Percentiles rank a stretch among this genome's conserved stretches.
Evolutionary conservation across 2,329 filamentous ascomycete genomes (phyloP).

Genomic region (Cladosporium austrohemisphaericum): DNA sequence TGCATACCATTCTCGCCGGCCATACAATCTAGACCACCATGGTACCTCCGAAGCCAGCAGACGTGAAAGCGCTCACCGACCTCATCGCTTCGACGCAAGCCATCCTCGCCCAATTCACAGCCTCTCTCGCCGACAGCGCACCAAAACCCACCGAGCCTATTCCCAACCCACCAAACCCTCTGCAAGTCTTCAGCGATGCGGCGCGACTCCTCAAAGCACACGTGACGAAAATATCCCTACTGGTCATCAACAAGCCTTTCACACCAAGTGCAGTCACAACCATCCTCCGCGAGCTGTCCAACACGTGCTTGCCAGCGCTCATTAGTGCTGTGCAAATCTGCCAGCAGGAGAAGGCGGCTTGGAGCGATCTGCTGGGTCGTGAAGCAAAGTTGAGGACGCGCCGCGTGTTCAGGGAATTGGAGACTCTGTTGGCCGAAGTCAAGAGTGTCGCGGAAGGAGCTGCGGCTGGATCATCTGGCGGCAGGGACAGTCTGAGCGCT

Average conservation of each 20-base stretch:
- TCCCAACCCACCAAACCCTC: constrained; percentile 46
- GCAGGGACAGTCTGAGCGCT: constrained; percentile 51
- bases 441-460: constrained; percentile 49
- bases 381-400: constrained; percentile 61
- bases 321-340: constrained; percentile 68
- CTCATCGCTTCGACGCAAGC: constrained; percentile 30
- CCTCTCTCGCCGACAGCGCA: constrained; percentile 26
- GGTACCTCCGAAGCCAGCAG: constrained; percentile 24
- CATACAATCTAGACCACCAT: constrained; percentile 18
- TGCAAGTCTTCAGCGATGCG: constrained; percentile 68
- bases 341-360: constrained; percentile 48
- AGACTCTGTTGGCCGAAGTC: constrained; percentile 58
- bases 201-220: constrained; percentile 74
- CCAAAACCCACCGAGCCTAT: constrained; percentile 21
- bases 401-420: constrained; percentile 61
- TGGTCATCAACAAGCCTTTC: constrained; percentile 83
- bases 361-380: constrained; percentile 59
- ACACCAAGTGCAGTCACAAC: constrained; percentile 70
- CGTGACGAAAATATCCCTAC: constrained; percentile 79
- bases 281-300: constrained; percentile 68
- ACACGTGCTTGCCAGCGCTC: constrained; percentile 69
- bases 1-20: not conserved
- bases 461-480: constrained; percentile 45
- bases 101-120: constrained; percentile 31
- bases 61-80: constrained; percentile 27